Evolutionary conservation across 495 filamentous ascomycete species (phyloP).

Genomic region (Penicillium flavigenum): DNA sequence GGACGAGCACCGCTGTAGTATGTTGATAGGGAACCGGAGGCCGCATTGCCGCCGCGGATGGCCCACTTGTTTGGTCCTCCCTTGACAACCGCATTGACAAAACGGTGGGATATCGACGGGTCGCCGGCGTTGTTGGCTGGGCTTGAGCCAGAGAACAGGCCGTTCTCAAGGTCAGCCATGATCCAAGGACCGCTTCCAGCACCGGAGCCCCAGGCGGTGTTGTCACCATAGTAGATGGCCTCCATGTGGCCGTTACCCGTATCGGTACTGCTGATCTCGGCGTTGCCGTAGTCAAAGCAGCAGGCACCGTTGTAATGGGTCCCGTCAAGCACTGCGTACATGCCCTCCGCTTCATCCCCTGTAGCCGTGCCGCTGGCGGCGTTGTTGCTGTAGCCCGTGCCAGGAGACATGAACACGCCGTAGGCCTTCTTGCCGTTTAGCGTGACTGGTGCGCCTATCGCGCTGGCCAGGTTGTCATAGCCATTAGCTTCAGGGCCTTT

Average conservation of each 20-base stretch:
- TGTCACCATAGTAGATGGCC: conserved; percentile 57
- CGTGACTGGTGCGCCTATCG: conserved; percentile 56
- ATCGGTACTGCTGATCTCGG: conserved; percentile 52
- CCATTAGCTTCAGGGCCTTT: conserved; percentile 52
- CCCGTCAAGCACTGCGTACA: conserved; percentile 60
- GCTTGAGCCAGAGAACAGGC: conserved; percentile 52
- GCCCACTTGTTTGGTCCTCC: conserved; percentile 53
- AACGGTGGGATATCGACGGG: conserved; percentile 49
- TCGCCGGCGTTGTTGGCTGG: conserved; percentile 43
- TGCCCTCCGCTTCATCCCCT: conserved; percentile 54
- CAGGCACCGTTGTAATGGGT: conserved; percentile 58
- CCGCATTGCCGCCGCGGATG: conserved; percentile 53
- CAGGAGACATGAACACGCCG: conserved; percentile 56
- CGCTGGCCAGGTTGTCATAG: conserved; percentile 55
- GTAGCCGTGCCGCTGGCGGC: conserved; percentile 48
- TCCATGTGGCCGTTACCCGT: conserved; percentile 62
- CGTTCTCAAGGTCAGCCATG: conserved; percentile 63
- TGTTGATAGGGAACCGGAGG: conserved; percentile 53
- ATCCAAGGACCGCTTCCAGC: conserved; percentile 57
- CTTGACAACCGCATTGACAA: conserved; percentile 54
- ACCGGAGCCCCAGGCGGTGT: conserved; percentile 50
- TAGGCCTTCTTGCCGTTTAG: conserved; percentile 59
- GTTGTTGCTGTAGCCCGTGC: conserved; percentile 57
- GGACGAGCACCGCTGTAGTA: conserved; percentile 55
- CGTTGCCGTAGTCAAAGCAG: conserved; percentile 65